Base-by-base conservation (phyloP, 2,329 filamentous ascomycete genomes). In the Fusarium euwallaceae region DNA sequence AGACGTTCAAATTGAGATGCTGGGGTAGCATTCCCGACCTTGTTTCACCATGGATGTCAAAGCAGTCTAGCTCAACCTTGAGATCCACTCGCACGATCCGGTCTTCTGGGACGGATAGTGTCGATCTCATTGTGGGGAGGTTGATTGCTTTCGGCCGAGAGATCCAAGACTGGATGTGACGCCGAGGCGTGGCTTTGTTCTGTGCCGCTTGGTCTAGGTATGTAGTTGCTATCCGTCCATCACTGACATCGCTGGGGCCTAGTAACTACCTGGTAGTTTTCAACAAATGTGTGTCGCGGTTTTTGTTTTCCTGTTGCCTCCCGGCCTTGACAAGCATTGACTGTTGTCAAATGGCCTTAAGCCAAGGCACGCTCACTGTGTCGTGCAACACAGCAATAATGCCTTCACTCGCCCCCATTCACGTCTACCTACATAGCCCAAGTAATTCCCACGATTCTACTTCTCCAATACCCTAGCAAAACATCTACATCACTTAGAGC, bases 1-100 rank as follows among this genome's bases (percentile, higher is more conserved):
- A 56, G 58, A 61, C 17, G 58, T 61, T 61, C n/a, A 43, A 61
- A 61, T 43, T 61, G 27, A 41, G 20, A 61, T 61, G 12, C 56
- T 39, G 34, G 55, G 56, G 56, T 59, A 59, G 34, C 20, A 41
- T 39, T 27, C 56, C 34, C 6, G 24, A 9, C 56, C 55, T 41
- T 59, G 56, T 39, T 24, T 59, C 34, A 59, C 22, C 43, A 48
- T 34, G 32, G 32, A 34, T 36, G 53, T 36, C 53, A 37, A 58
- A 36, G 32, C 5, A 24, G 34, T 1, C 55, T 58, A 58, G 55
- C 55, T 37, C 55, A 36, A 39, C 32, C 32, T 58, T 16, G 14
- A 58, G 55, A 58, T 58, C 55, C 55, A 58, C 55, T 17, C 34
- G n/a, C n/a, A 51, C 45, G 45, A 51, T 51, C 24, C 24, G 45